These are phyloP conservation scores for Rhodotorula toruloides DNA, from an alignment of 768 basidiomycete species.

Conservation along the genomic window DNA sequence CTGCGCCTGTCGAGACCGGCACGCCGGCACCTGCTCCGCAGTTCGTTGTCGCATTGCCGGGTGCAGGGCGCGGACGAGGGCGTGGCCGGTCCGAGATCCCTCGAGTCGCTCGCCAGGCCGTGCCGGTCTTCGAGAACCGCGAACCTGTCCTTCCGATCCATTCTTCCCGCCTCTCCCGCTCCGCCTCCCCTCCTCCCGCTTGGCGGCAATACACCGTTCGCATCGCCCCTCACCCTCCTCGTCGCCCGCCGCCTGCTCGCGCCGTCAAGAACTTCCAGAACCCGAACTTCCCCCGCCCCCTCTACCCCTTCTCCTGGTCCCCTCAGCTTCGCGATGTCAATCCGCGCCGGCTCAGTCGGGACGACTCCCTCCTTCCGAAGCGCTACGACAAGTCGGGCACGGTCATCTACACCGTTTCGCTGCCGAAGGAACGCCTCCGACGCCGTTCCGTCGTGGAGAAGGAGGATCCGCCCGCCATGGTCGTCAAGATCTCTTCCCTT, in stretches of 20 bases:
- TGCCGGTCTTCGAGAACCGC: constrained; percentile 28
- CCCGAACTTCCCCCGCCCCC: constrained; percentile 26
- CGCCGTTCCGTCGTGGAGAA: not conserved
- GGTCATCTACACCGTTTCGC: constrained; percentile 4
- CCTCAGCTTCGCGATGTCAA: constrained; percentile 44
- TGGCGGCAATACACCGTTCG: constrained; percentile 47
- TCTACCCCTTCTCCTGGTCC: constrained; percentile 43
- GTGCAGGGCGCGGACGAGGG: constrained; percentile 25
- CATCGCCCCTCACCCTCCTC: constrained; percentile 37
- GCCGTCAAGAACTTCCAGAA: constrained; percentile 29
- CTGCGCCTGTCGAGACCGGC: not conserved
- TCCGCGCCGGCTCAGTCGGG: constrained; percentile 41
- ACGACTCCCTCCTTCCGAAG: constrained; percentile 44
- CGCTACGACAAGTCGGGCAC: constrained; percentile 24
- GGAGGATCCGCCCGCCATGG: not conserved
- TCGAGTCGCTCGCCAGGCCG: not conserved
- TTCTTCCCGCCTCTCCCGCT: constrained; percentile 42
- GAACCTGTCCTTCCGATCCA: constrained; percentile 40
- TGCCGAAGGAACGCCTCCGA: not conserved
- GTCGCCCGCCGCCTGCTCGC: constrained; percentile 20
- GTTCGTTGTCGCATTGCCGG: not conserved
- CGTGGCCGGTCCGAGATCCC: not conserved
- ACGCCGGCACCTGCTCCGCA: not conserved
- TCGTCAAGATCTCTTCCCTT: no score
- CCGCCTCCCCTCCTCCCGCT: constrained; percentile 46